Conservation (phyloP, 1,284 basidiomycete genomes). For the Heliocybe sulcata region DNA sequence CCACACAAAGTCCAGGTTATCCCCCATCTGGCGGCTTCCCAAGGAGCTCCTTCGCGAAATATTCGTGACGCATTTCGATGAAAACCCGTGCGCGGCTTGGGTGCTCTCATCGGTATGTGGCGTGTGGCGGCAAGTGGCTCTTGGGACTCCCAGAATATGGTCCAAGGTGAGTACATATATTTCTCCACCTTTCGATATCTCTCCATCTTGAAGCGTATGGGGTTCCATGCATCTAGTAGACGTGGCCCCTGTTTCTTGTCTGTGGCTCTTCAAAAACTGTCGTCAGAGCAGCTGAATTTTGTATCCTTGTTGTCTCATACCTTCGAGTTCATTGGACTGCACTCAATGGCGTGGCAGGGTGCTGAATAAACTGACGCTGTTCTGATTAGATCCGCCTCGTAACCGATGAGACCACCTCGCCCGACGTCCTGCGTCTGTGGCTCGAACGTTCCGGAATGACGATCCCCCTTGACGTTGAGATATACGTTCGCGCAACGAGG, state of each 20-base stretch:
- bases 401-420: slow-evolving; percentile 58
- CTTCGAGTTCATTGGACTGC: too few relatives aligned
- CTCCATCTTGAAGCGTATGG: slow-evolving; percentile 1
- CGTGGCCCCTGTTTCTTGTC: neutral
- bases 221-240: neutral
- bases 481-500: slow-evolving; percentile 48
- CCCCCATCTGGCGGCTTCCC: slow-evolving; percentile 61
- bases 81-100: slow-evolving; percentile 64
- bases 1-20: slow-evolving; percentile 50
- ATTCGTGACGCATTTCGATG: slow-evolving; percentile 59
- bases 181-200: slow-evolving; percentile 9
- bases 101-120: slow-evolving; percentile 56
- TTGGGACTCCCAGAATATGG: slow-evolving; percentile 63
- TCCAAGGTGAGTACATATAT: slow-evolving; percentile 49
- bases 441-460: slow-evolving; percentile 64
- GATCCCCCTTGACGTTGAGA: slow-evolving; percentile 70
- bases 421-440: slow-evolving; percentile 75
- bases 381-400: slow-evolving; percentile 57
- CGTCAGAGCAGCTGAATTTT: neutral
- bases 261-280: neutral
- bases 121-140: slow-evolving; percentile 52
- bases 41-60: slow-evolving; percentile 59
- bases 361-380: neutral
- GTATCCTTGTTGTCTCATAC: too few relatives aligned
- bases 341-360: neutral